Conservation (phyloP, 345 rosid genomes). For the Citropsis articulata region DNA sequence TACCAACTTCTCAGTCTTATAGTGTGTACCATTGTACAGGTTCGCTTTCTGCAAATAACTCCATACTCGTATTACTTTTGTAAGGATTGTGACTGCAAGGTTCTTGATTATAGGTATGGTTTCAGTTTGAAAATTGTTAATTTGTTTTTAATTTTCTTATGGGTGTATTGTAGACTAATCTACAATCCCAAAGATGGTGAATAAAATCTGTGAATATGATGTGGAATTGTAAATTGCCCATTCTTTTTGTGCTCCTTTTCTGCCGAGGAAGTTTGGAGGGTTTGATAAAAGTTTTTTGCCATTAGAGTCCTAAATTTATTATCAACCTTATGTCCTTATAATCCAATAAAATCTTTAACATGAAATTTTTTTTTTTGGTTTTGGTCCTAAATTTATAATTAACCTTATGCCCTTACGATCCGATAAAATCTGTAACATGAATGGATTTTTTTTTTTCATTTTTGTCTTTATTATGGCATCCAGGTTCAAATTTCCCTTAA, state of each 20-base stretch:
- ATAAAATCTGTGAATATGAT: not conserved
- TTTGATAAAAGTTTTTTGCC: too few species aligned
- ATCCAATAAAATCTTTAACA: not conserved
- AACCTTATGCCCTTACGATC: not conserved
- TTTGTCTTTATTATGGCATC: not conserved
- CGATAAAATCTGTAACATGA: not conserved
- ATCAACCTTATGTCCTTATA: not conserved
- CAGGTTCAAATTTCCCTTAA: not conserved
- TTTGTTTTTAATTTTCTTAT: not conserved
- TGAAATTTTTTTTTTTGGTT: not conserved
- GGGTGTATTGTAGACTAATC: not conserved
- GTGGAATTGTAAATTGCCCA: not conserved
- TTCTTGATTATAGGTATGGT: slow-evolving; percentile 83
- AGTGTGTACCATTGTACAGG: slow-evolving; percentile 44
- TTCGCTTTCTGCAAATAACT: slow-evolving; percentile 78
- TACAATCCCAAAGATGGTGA: not conserved
- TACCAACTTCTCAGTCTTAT: slow-evolving; percentile 17
- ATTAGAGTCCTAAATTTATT: not conserved
- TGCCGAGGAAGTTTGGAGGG: too few species aligned
- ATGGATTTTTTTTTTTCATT: not conserved
- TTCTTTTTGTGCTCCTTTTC: not conserved
- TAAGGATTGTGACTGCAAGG: slow-evolving; percentile 88
- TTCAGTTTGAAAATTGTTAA: not conserved
- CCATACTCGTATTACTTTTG: slow-evolving; percentile 97
- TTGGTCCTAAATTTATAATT: not conserved